Evolutionary conservation across 495 filamentous ascomycete species (phyloP).

Genomic region (Tirmania nivea): DNA sequence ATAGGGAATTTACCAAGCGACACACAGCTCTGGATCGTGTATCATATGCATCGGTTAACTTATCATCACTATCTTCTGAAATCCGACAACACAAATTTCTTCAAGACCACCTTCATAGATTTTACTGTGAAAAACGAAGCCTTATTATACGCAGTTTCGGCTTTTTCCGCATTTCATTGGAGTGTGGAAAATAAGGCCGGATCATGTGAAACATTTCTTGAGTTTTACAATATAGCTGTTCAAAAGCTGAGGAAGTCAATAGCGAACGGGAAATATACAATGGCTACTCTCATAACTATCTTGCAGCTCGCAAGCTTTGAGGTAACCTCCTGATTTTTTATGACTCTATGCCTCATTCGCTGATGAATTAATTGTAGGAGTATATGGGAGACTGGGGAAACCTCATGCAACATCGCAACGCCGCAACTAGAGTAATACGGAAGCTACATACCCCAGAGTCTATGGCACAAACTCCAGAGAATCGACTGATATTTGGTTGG

Average conservation of each 20-base stretch:
- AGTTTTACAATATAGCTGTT: slow-evolving; percentile 77
- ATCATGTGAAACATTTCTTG: slow-evolving; percentile 58
- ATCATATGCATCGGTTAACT: slow-evolving; percentile 50
- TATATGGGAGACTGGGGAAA: slow-evolving; percentile 89
- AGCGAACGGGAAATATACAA: slow-evolving; percentile 42
- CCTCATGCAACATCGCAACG: slow-evolving; percentile 76
- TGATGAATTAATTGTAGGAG: slow-evolving; percentile 34
- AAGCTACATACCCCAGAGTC: slow-evolving; percentile 58
- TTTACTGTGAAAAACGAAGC: slow-evolving; percentile 59
- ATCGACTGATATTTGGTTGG: slow-evolving; percentile 58
- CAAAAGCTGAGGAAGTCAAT: slow-evolving; percentile 50
- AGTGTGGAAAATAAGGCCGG: slow-evolving; percentile 45
- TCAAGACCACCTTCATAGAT: slow-evolving; percentile 46
- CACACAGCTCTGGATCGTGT: slow-evolving; percentile 56
- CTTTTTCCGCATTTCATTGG: slow-evolving; percentile 73
- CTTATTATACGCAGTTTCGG: slow-evolving; percentile 71
- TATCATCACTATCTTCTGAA: slow-evolving; percentile 65
- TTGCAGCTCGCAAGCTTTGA: slow-evolving; percentile 84
- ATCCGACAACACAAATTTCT: slow-evolving; percentile 42
- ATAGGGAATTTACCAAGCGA: slow-evolving; percentile 29
- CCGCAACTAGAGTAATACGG: slow-evolving; percentile 59
- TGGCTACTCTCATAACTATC: slow-evolving; percentile 69
- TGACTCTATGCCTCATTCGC: too few species aligned
- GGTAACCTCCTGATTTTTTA: slow-evolving; percentile 29
- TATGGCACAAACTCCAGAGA: slow-evolving; percentile 43